Base-by-base conservation (phyloP, 306 rosid species). In the Citrullus colocynthis region DNA sequence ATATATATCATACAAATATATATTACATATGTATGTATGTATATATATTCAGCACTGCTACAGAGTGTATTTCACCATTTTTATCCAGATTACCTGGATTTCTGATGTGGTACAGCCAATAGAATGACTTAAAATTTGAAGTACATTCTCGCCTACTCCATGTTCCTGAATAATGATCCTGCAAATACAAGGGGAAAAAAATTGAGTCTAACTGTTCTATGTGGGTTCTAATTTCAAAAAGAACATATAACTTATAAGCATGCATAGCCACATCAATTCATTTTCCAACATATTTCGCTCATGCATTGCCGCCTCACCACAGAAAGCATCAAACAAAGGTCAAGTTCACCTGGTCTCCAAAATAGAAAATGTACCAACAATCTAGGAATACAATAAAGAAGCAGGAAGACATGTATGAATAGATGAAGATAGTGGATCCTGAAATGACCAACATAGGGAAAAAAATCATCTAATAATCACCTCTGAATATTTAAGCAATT, bases 151-250 rank as follows among this genome's bases (percentile, higher is more conserved):
- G 37, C 83, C 87, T 77, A 83, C 17, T 70, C 97, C 98, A 85
- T 95, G 87, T 84, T 95, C 96, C 85, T 85, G 88, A 82, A 90
- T 81, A 79, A 93, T 88, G 87, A 85, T 87, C 92, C 98, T 95
- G 88, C 76, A 49, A 82, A 89, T 61, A 74, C 69, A 82, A 83
- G 6, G 42, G 18, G 72, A 34, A 74, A 34, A 64, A 72, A 72
- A 34, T 42, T 39, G 54, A 74, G n/a, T n/a, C 12, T 28, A 39
- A 45, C 24, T 28, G 32, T 6, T 6, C 20, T 70, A 24, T 0
- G 57, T 6, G 6, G 37, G 39, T 45, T 70, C 5, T 24, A 44
- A 14, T 48, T 48, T 48, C 16, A 70, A 21, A 9, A 44, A 32
- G 36, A 32, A 70, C 13, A 39, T 14, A 70, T 70, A 70, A 32